Evolutionary conservation across 805 yeast genomes (phyloP), one percentile per base, ranked within the genome.

Genomic region (Pichia manshurica): DNA sequence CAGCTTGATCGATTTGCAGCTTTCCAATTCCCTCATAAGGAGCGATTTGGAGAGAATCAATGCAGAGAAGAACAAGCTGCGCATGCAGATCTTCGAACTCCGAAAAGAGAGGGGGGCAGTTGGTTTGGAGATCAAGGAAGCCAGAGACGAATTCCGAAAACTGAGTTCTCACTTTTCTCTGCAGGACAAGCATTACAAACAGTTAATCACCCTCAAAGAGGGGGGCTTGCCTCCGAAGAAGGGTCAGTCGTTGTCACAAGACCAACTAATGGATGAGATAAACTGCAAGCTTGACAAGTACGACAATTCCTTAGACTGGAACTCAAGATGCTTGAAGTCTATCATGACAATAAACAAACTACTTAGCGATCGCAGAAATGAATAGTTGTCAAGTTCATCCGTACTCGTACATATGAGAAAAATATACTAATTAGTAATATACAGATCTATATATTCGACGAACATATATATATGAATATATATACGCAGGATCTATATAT

Each of bases 11-110:
- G 75, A 71, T 53, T 45, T 66, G 5, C 61, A 64, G 45, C 48
- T 71, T 37, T 56, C 65, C 1, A 71, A 67, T 52, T 64, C 68
- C 38, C 53, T 61, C 20, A 53, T 68, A n/a, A 44, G 57, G 12
- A 54, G 55, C 22, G 64, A 67, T 33, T 53, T 70, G 20, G 48
- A 55, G 9, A 60, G 57, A 20, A 51, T 62, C 5, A 66, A 61
- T 44, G 42, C 43, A 12, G 55, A 57, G 15, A 69, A 70, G 48
- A 57, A 60, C 32, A 56, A 58, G 2, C 46, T 63, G 13, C 55
- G 75, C 37, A 29, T 42, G 5, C 48, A 60, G 12, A 60, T 71
- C 4, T 63, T 61, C 46, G 51, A 61, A 7, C 48, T 58, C 1
- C 55, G 70, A 17, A 53, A 51, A 50, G 68, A 51, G 35, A 46